phyloP scores from a whole-genome alignment of 768 basidiomycete species.

The Pulveroboletus ravenelii region DNA sequence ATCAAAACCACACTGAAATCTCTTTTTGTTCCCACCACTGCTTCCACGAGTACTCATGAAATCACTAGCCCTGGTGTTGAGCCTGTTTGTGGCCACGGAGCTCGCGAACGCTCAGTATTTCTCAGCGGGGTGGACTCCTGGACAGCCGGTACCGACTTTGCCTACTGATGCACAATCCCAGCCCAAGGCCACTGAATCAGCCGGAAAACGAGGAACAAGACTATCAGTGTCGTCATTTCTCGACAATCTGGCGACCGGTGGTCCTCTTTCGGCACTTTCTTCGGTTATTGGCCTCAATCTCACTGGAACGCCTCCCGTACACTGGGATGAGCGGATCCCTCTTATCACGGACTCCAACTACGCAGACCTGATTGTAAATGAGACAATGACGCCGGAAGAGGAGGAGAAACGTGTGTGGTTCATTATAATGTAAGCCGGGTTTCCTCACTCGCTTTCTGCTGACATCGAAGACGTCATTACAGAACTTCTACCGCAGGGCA shows the following conservation, averaged over 20 bases:
- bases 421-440: conserved; percentile 59
- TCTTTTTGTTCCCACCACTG: background rate
- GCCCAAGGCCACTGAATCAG: conserved; percentile 22
- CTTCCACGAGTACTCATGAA: conserved; percentile 40
- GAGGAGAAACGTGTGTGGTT: conserved; percentile 71
- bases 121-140: conserved; percentile 78
- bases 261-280: conserved; percentile 53
- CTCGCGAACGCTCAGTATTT: conserved; percentile 63
- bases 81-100: conserved; percentile 19
- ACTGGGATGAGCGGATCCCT: conserved; percentile 71
- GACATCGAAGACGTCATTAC: background rate
- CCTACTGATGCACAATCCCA: conserved; percentile 11
- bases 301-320: conserved; percentile 41
- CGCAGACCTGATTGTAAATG: conserved; percentile 65
- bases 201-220: conserved; percentile 19
- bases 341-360: conserved; percentile 83
- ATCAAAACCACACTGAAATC: background rate
- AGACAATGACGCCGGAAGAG: conserved; percentile 58
- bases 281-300: conserved; percentile 65
- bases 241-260: conserved; percentile 42
- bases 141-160: conserved; percentile 48
- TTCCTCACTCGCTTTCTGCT: background rate
- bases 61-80: conserved; percentile 35
- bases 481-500: conserved; percentile 57
- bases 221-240: conserved; percentile 23